Evolutionary conservation across 1,284 basidiomycete genomes (phyloP).

Genomic region (Boletus sp.): DNA sequence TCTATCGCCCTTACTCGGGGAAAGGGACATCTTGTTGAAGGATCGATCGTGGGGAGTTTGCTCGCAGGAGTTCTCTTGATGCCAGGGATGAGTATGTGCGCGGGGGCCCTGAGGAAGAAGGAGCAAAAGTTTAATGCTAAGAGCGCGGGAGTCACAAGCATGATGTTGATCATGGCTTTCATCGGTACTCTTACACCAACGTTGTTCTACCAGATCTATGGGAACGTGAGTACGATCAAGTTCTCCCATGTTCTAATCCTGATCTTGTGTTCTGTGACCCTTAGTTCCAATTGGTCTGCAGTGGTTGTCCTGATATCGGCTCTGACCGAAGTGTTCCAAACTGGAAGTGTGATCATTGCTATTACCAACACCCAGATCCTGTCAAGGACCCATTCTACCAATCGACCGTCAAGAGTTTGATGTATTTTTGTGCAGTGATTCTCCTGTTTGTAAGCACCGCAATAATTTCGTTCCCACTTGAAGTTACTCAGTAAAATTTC

Average conservation of each 20-base stretch:
- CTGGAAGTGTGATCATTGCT: conserved; percentile 92
- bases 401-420: conserved; percentile 87
- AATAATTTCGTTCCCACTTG: background rate
- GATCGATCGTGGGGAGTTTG: conserved; percentile 92
- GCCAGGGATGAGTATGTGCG: conserved; percentile 97
- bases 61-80: conserved; percentile 96
- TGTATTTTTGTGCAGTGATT: conserved; percentile 92
- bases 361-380: conserved; percentile 94
- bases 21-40: conserved; percentile 95
- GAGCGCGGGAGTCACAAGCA: conserved; percentile 97
- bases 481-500: conserved; percentile 4
- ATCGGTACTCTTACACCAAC: conserved; percentile 97
- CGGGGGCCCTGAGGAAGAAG: conserved; percentile 88
- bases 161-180: conserved; percentile 99
- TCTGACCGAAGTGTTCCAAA: conserved; percentile 41
- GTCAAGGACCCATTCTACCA: conserved; percentile 96
- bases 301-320: conserved; percentile 70
- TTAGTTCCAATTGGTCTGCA: conserved; percentile 92
- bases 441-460: conserved; percentile 76
- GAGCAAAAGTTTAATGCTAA: conserved; percentile 99
- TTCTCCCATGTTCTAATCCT: conserved; percentile 9
- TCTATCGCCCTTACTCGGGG: conserved; percentile 83
- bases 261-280: conserved; percentile 1
- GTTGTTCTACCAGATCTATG: conserved; percentile 98
- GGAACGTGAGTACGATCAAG: conserved; percentile 68